Evolutionary conservation across 169 alveolate species (phyloP).

Genomic region (Hammondia hammondi): DNA sequence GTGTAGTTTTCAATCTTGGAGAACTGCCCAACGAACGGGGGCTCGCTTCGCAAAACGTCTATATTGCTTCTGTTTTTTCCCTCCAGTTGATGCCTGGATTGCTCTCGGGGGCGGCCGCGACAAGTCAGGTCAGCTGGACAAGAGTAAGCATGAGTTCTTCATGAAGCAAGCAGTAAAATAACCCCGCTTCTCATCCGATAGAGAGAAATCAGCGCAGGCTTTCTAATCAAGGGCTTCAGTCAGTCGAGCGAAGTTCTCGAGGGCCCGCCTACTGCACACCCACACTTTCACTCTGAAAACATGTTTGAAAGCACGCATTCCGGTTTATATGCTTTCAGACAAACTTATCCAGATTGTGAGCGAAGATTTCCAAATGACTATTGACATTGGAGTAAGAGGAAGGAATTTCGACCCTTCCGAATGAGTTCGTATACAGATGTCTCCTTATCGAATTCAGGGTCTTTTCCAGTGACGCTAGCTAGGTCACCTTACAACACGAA

Average conservation of each 20-base stretch:
- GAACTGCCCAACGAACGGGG: neutral
- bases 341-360: slow-evolving; percentile 43
- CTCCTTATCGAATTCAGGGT: too few relatives aligned
- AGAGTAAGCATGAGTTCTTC: neutral
- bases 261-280: too few relatives aligned
- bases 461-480: too few relatives aligned
- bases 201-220: too few relatives aligned
- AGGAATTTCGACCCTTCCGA: neutral
- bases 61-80: neutral
- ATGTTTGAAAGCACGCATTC: neutral
- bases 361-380: slow-evolving; percentile 58
- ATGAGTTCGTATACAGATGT: neutral
- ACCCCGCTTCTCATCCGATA: too few relatives aligned
- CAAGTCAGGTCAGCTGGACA: slow-evolving; percentile 32
- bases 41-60: neutral
- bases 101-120: slow-evolving; percentile 58
- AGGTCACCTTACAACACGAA: too few relatives aligned
- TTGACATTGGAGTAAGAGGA: slow-evolving; percentile 40
- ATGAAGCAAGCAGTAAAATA: neutral
- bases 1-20: neutral
- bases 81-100: slow-evolving; percentile 53
- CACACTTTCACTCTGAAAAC: too few relatives aligned
- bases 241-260: too few relatives aligned
- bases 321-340: neutral
- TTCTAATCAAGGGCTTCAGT: too few relatives aligned